Conservation (phyloP, 176 grass and related monocot species). For the Microstegium vimineum region DNA sequence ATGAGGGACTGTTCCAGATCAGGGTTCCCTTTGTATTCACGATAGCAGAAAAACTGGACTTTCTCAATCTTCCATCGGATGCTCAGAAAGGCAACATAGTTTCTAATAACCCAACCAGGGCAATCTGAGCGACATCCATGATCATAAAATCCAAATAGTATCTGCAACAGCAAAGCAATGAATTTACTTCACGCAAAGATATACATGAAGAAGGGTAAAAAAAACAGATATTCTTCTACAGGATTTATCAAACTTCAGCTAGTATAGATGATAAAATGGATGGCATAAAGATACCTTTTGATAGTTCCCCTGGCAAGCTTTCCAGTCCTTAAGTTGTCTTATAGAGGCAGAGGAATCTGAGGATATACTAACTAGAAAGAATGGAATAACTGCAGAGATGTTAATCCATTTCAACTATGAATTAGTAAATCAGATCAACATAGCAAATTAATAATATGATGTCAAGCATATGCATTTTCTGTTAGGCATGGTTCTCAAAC, state of each 20-base stretch:
- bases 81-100: slow-evolving; percentile 68
- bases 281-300: slow-evolving; percentile 51
- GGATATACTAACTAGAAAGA: slow-evolving; percentile 67
- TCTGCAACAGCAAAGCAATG: slow-evolving; percentile 38
- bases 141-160: slow-evolving; percentile 96
- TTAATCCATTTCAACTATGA: not conserved
- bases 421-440: not conserved
- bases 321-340: slow-evolving; percentile 75
- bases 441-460: slow-evolving; percentile 5
- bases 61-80: slow-evolving; percentile 64
- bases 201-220: not conserved
- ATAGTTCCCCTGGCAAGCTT: slow-evolving; percentile 37
- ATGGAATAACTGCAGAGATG: slow-evolving; percentile 50
- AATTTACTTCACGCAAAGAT: not conserved
- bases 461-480: not conserved
- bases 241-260: not conserved
- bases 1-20: slow-evolving; percentile 63
- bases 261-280: not conserved
- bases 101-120: slow-evolving; percentile 88
- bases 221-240: not conserved
- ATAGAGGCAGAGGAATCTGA: slow-evolving; percentile 48
- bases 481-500: slow-evolving; percentile 31
- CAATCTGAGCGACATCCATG: slow-evolving; percentile 41
- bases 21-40: slow-evolving; percentile 52
- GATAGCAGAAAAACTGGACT: slow-evolving; percentile 81